Conservation (phyloP, 2,329 filamentous ascomycete species). For the Fusarium sp. region DNA sequence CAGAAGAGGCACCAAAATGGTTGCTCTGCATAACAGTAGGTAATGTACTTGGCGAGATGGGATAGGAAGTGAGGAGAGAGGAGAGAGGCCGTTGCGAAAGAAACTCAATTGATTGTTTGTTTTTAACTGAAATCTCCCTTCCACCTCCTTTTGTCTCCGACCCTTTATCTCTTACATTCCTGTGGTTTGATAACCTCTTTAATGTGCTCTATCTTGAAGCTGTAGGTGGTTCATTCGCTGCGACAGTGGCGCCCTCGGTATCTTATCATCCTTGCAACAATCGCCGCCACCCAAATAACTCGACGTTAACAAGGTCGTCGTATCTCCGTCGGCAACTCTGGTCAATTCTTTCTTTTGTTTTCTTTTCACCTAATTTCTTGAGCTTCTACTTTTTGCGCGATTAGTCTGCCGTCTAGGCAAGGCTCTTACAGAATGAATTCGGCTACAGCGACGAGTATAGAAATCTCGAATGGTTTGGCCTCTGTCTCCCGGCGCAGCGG, state of each 20-base stretch:
- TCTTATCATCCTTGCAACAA: conserved; percentile 33
- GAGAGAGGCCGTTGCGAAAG: conserved; percentile 21
- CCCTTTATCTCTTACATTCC: conserved; percentile 35
- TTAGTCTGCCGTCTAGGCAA: conserved; percentile 29
- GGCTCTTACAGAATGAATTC: conserved; percentile 51
- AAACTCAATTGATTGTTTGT: conserved; percentile 25
- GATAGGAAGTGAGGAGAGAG: neutral
- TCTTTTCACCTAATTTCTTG: neutral
- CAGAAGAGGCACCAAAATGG: conserved; percentile 9
- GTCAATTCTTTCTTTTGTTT: conserved; percentile 1
- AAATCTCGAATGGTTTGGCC: conserved; percentile 42
- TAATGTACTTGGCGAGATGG: conserved; percentile 28
- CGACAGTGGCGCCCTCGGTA: conserved; percentile 27
- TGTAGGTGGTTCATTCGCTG: conserved; percentile 28
- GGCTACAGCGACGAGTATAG: conserved; percentile 51
- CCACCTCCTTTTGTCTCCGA: conserved; percentile 10
- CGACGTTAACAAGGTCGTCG: conserved; percentile 22
- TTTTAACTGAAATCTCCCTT: conserved; percentile 4
- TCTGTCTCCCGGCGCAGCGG: conserved; percentile 41
- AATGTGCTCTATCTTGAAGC: conserved; percentile 27
- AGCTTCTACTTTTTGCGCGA: neutral
- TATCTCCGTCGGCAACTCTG: conserved; percentile 7
- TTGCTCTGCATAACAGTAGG: conserved; percentile 2
- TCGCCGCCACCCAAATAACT: conserved; percentile 28
- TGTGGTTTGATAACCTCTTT: conserved; percentile 19